Evolutionary conservation across 73 alveolate species (phyloP).

Genomic region (Effrenium voratum): DNA sequence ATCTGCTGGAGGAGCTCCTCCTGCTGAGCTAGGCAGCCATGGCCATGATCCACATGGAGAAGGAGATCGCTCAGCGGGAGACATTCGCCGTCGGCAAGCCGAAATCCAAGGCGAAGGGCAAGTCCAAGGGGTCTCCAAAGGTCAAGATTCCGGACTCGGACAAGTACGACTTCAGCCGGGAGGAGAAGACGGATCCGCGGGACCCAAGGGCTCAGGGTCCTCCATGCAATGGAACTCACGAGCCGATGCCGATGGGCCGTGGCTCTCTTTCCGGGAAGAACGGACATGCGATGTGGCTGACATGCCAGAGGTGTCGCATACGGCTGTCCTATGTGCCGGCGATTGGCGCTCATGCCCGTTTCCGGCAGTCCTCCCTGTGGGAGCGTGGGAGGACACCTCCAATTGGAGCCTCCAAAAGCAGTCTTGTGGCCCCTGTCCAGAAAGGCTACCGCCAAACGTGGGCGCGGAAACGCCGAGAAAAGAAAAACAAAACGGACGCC

Average conservation of each 20-base stretch:
- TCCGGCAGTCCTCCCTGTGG: background rate
- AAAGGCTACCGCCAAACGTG: background rate
- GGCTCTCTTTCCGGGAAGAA: background rate
- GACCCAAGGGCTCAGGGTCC: background rate
- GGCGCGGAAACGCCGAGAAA: background rate
- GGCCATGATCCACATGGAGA: too few species aligned
- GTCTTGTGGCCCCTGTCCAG: too few species aligned
- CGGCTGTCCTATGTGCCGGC: background rate
- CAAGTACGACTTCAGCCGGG: background rate
- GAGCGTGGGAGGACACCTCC: background rate
- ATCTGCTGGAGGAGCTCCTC: too few species aligned
- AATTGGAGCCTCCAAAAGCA: too few species aligned
- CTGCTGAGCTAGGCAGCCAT: too few species aligned
- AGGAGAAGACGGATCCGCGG: background rate
- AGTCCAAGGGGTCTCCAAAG: background rate
- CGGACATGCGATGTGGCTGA: background rate
- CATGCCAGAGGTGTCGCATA: background rate
- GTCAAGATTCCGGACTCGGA: background rate
- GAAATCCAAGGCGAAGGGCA: background rate
- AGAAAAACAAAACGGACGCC: background rate
- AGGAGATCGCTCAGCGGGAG: too few species aligned
- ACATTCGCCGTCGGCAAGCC: too few species aligned
- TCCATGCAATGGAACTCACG: background rate
- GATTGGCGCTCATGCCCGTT: background rate
- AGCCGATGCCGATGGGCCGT: background rate